phyloP scores from a whole-genome alignment of 2,329 filamentous ascomycete genomes.

The Pseudohalonectria lignicola region DNA sequence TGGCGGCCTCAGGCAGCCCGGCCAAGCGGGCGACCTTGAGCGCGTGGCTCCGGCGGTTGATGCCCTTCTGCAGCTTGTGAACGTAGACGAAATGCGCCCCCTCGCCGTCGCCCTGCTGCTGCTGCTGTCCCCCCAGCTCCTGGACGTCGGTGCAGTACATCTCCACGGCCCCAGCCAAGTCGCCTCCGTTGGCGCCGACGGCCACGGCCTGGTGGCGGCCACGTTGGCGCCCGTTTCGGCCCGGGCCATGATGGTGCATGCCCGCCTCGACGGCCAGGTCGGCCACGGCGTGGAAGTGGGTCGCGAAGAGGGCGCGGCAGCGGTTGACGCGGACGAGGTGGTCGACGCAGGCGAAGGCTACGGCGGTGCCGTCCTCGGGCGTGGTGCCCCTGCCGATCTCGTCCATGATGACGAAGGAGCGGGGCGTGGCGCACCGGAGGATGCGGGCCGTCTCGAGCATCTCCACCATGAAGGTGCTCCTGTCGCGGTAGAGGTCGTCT shows the following conservation, averaged over 20 bases:
- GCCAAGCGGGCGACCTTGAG: constrained; percentile 88
- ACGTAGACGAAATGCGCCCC: constrained; percentile 78
- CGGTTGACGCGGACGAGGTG: constrained; percentile 70
- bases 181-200: constrained; percentile 8
- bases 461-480: constrained; percentile 99
- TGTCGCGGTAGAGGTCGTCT: constrained; percentile 87
- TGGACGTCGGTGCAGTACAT: constrained; percentile 85
- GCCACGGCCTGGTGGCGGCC: too few species aligned
- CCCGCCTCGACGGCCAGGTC: constrained; percentile 56
- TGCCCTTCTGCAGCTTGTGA: constrained; percentile 68
- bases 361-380: constrained; percentile 79
- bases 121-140: too few species aligned
- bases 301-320: constrained; percentile 81
- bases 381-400: constrained; percentile 93
- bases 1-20: constrained; percentile 63
- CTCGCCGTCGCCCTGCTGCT: too few species aligned
- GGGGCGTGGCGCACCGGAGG: constrained; percentile 68
- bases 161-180: constrained; percentile 35
- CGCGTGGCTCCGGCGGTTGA: constrained; percentile 83
- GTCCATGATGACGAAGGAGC: constrained; percentile 95
- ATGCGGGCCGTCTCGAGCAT: constrained; percentile 96
- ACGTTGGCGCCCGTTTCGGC: too few species aligned
- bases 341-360: constrained; percentile 79
- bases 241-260: constrained; percentile 22
- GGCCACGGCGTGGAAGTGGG: constrained; percentile 80